phyloP scores from a whole-genome alignment of 805 yeast genomes.

The Dipodascus geniculatus region DNA sequence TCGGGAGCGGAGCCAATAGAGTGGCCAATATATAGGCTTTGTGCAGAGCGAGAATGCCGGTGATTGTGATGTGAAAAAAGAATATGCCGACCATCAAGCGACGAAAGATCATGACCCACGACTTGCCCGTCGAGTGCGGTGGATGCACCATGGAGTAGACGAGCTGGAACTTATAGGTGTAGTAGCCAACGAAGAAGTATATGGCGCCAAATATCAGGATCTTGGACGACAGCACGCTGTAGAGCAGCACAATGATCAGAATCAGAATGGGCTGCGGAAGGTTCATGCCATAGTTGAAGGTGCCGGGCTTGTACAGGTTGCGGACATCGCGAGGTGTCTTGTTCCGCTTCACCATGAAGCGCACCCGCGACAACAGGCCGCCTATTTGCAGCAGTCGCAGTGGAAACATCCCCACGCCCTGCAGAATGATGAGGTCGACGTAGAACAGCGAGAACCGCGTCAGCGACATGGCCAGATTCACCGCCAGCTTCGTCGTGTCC shows the following conservation, averaged over 20 bases:
- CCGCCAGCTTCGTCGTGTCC: slow-evolving; percentile 84
- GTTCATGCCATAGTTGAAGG: slow-evolving; percentile 81
- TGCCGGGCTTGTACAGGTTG: slow-evolving; percentile 74
- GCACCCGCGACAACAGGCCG: slow-evolving; percentile 47
- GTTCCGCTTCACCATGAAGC: slow-evolving; percentile 55
- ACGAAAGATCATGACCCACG: slow-evolving; percentile 85
- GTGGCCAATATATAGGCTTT: slow-evolving; percentile 68
- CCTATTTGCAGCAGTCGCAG: slow-evolving; percentile 73
- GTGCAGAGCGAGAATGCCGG: slow-evolving; percentile 76
- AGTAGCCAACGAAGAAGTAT: slow-evolving; percentile 76
- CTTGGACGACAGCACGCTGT: slow-evolving; percentile 82
- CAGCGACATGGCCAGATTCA: slow-evolving; percentile 71
- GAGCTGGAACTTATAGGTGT: slow-evolving; percentile 82
- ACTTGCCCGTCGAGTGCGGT: slow-evolving; percentile 93
- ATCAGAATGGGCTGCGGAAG: slow-evolving; percentile 86
- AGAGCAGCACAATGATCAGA: slow-evolving; percentile 71
- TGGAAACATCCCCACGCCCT: slow-evolving; percentile 83
- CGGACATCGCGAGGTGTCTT: slow-evolving; percentile 73
- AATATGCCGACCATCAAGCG: slow-evolving; percentile 71
- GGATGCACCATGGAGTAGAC: slow-evolving; percentile 87
- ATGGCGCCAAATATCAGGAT: slow-evolving; percentile 74
- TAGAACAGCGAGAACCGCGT: slow-evolving; percentile 74
- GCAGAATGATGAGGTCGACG: slow-evolving; percentile 73
- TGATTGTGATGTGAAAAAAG: slow-evolving; percentile 83
- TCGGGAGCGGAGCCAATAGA: slow-evolving; percentile 63